A percentile compares a stretch with the other conserved stretches of the same genome.
phyloP scores from a whole-genome alignment of 1,139 yeast species.

The Yamadazyma mexicana region DNA sequence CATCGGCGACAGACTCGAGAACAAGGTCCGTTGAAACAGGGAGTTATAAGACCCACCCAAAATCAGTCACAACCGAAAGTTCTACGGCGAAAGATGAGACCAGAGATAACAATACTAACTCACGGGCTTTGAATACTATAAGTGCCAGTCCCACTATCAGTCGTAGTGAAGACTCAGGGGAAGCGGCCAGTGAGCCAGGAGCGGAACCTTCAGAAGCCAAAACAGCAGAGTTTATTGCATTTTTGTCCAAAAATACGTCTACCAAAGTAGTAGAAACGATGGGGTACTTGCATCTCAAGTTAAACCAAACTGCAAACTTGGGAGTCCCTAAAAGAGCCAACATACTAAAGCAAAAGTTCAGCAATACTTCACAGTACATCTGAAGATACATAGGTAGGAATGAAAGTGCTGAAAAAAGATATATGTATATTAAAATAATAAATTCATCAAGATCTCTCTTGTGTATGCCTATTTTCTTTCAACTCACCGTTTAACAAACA shows the following conservation, averaged over 20 bases:
- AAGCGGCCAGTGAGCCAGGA: not conserved
- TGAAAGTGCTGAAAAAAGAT: too few relatives aligned
- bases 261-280: constrained; percentile 20
- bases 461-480: too few relatives aligned
- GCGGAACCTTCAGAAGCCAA: not conserved
- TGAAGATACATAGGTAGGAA: too few relatives aligned
- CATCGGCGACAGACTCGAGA: too few relatives aligned
- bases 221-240: constrained; percentile 13
- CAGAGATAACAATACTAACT: not conserved
- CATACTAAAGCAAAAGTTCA: constrained; percentile 4
- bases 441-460: too few relatives aligned
- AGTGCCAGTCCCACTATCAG: not conserved
- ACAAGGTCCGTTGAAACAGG: too few relatives aligned
- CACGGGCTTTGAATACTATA: not conserved
- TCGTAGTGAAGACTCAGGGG: not conserved
- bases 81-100: too few relatives aligned
- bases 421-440: too few relatives aligned
- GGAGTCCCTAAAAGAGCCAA: constrained; percentile 9
- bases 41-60: too few relatives aligned
- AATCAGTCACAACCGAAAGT: too few relatives aligned
- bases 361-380: too few relatives aligned
- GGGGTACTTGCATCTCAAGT: constrained; percentile 22
- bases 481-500: too few relatives aligned
- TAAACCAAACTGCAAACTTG: constrained; percentile 7
- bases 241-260: constrained; percentile 19